Evolutionary conservation across 169 alveolate genomes (phyloP).

Genomic region (Plasmodium billcollinsi): DNA sequence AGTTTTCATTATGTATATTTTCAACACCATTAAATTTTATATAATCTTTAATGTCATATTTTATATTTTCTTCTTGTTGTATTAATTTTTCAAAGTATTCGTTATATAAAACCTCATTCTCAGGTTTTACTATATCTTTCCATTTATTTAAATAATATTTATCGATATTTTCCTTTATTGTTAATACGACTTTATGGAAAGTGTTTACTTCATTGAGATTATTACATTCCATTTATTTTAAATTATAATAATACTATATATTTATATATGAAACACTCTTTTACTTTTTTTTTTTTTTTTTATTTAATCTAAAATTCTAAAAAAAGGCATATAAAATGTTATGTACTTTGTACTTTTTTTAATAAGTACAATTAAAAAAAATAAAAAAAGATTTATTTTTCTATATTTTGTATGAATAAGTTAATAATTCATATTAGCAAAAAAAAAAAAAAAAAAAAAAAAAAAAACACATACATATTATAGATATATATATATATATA

Average conservation of each 20-base stretch:
- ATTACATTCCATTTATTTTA: constrained; percentile 50
- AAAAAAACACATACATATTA: no score
- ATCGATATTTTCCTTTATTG: constrained; percentile 59
- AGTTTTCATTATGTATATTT: no score
- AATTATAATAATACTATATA: not conserved
- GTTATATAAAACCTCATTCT: constrained; percentile 36
- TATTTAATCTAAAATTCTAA: not conserved
- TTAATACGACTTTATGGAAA: constrained; percentile 55
- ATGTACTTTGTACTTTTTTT: no score
- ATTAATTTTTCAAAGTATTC: constrained; percentile 39
- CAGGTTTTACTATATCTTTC: constrained; percentile 65
- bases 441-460: no score
- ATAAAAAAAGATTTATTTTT: no score
- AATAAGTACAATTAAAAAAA: no score
- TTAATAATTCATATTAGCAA: no score
- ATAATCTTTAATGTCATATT: not conserved
- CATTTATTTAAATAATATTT: constrained; percentile 65
- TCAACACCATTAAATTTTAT: no score
- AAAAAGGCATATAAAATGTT: no score
- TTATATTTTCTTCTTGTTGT: constrained; percentile 2
- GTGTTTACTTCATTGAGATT: constrained; percentile 21
- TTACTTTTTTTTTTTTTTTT: constrained; percentile 3
- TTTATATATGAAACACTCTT: constrained; percentile 8
- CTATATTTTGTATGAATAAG: no score
- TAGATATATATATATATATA: no score